A percentile compares a stretch with the other conserved stretches of the same genome.
These are phyloP conservation scores for Xylariaceae sp. DNA, from an alignment of 2,329 filamentous ascomycete species.

Conservation along the genomic window DNA sequence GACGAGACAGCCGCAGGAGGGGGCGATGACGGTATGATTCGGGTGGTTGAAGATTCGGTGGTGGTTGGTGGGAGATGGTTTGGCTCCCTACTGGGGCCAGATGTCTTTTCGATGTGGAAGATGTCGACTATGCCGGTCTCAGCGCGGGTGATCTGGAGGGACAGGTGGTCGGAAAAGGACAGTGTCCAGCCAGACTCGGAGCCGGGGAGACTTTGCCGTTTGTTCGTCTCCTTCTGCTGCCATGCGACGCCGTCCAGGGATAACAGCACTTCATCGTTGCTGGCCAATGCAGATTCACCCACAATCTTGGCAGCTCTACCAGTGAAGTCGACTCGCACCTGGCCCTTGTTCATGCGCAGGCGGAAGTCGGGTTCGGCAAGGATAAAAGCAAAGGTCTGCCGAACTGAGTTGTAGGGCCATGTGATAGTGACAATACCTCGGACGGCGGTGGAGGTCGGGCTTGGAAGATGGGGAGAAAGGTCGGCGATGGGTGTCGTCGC, in stretches of 20 bases:
- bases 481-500: slow-evolving; percentile 52
- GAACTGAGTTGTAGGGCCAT: slow-evolving; percentile 86
- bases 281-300: slow-evolving; percentile 63
- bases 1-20: not conserved
- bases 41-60: no score
- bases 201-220: slow-evolving; percentile 42
- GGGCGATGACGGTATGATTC: no score
- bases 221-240: slow-evolving; percentile 48
- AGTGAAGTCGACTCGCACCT: slow-evolving; percentile 73
- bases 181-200: slow-evolving; percentile 57
- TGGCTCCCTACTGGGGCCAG: slow-evolving; percentile 16
- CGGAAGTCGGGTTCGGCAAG: slow-evolving; percentile 83
- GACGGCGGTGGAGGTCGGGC: slow-evolving; percentile 44
- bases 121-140: slow-evolving; percentile 45
- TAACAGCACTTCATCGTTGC: slow-evolving; percentile 72
- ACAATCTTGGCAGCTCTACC: slow-evolving; percentile 68
- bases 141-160: slow-evolving; percentile 40
- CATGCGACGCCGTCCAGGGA: slow-evolving; percentile 67
- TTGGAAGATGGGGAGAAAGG: slow-evolving; percentile 45
- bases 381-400: slow-evolving; percentile 69
- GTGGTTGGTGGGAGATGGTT: not conserved
- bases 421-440: slow-evolving; percentile 76
- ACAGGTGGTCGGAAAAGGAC: slow-evolving; percentile 48
- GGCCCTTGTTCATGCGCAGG: slow-evolving; percentile 70
- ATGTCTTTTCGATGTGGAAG: slow-evolving; percentile 51